Conservation (phyloP, 305 asterid genomes). For the Ajuga reptans region DNA sequence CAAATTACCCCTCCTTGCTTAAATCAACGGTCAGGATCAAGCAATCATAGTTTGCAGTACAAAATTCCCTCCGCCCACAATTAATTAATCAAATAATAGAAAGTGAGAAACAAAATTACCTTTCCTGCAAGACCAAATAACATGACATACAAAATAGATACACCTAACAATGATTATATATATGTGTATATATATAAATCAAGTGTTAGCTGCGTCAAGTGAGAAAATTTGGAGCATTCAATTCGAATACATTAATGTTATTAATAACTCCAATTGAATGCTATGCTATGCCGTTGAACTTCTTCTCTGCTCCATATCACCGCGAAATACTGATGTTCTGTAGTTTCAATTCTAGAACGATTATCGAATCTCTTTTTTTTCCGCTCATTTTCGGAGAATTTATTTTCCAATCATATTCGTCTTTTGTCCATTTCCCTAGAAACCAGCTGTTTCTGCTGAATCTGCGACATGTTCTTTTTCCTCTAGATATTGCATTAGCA, state of each 20-base stretch:
- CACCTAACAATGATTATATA: no score
- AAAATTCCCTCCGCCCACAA: constrained; percentile 16
- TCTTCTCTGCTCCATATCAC: constrained; percentile 6
- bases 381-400: background rate
- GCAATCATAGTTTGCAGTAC: background rate
- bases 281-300: constrained; percentile 27
- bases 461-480: background rate
- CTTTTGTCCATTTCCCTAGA: background rate
- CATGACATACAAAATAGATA: no score
- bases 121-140: background rate
- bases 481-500: background rate
- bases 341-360: constrained; percentile 6
- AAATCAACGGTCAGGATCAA: constrained; percentile 24
- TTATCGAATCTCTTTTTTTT: background rate
- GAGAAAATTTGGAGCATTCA: background rate
- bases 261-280: constrained; percentile 28
- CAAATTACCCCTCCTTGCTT: background rate
- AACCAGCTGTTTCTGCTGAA: constrained; percentile 22
- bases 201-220: background rate
- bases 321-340: background rate
- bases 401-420: background rate
- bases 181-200: background rate
- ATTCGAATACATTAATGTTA: background rate
- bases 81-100: background rate
- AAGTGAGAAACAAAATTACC: background rate